Conservation (phyloP, 2,329 filamentous ascomycete genomes). For the Fusarium sp. region DNA sequence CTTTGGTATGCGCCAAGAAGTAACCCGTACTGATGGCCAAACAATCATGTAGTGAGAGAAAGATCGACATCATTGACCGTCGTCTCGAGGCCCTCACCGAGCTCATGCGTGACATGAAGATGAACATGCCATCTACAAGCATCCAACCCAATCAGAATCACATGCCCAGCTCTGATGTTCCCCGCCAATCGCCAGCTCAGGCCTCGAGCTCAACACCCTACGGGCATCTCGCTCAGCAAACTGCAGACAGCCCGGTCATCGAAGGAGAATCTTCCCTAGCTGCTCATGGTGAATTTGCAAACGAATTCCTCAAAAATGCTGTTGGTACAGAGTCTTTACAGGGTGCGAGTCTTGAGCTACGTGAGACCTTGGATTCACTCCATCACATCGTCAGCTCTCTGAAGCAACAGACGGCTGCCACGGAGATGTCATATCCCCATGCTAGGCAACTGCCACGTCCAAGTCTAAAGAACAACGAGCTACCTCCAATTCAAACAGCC, state of each 20-base stretch:
- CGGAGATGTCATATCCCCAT: slow-evolving; percentile 38
- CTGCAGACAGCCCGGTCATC: slow-evolving; percentile 46
- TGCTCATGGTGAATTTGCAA: slow-evolving; percentile 58
- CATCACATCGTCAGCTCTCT: slow-evolving; percentile 41
- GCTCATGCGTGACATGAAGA: slow-evolving; percentile 48
- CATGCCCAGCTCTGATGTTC: slow-evolving; percentile 20
- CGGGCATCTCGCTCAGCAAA: slow-evolving; percentile 25
- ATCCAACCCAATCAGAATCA: slow-evolving; percentile 16
- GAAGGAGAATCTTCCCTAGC: slow-evolving; percentile 57
- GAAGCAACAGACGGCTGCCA: slow-evolving; percentile 38
- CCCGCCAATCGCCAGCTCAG: slow-evolving; percentile 23
- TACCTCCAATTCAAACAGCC: slow-evolving; percentile 39
- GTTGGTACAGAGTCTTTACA: slow-evolving; percentile 44
- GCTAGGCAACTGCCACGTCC: slow-evolving; percentile 35
- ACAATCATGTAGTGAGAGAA: slow-evolving; percentile 45
- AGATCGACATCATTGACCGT: slow-evolving; percentile 51
- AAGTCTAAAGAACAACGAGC: slow-evolving; percentile 24
- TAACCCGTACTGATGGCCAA: background rate
- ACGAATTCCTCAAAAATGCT: slow-evolving; percentile 54
- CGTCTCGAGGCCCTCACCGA: slow-evolving; percentile 48
- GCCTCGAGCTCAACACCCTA: slow-evolving; percentile 29
- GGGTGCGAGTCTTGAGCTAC: slow-evolving; percentile 45
- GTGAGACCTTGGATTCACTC: slow-evolving; percentile 49
- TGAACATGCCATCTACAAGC: slow-evolving; percentile 30
- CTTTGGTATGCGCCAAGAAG: background rate